Base-by-base conservation (phyloP, 2,329 filamentous ascomycete genomes). In the Ophiostoma sp. region DNA sequence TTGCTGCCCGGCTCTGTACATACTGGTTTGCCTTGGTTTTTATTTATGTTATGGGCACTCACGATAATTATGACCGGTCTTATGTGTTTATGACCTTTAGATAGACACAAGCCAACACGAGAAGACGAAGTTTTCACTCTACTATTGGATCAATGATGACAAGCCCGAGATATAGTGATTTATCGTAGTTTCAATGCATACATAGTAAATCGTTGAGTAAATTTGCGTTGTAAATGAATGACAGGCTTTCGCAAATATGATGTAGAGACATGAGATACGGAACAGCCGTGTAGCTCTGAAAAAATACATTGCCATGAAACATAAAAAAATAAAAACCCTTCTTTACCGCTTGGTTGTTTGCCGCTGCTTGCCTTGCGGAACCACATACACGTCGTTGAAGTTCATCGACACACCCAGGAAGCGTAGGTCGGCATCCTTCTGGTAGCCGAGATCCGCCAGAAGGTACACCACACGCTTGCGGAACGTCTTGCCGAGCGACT, bases 371-470 rank as follows among this genome's bases (percentile, higher is more conserved):
- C 72, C 72, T 54, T 72, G 73, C 36, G 71, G 72, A 39, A 74
- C 72, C 79, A 92, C 87, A 79, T 98, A 98, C 35, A 96, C 91
- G 78, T 98, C 94, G 80, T 99, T 99, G 80, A 98, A 99, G 80
- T 98, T 99, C 93, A 99, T 98, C 57, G 95, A 92, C 66, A 98
- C 93, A 54, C 93, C 95, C 74, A 99, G 81, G 83, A 98, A 98
- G 69, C 94, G 86, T 89, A 99, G 92, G 79, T 99, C 95, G 68
- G 94, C 89, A 78, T 99, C 95, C 0, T 93, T 90, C 80, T 98
- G 94, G 80, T 96, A 94, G 10, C 93, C 91, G 73, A 99, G 79
- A 78, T 99, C 96, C 17, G 95, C 93, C 3, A 99, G 83, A 69
- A 99, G 81, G 57, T 94, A 83, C 78, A 93, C 93, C 67, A 98